phyloP scores from a whole-genome alignment of 352 stramenopile genomes.

The Phytophthora pseudosyringae region DNA sequence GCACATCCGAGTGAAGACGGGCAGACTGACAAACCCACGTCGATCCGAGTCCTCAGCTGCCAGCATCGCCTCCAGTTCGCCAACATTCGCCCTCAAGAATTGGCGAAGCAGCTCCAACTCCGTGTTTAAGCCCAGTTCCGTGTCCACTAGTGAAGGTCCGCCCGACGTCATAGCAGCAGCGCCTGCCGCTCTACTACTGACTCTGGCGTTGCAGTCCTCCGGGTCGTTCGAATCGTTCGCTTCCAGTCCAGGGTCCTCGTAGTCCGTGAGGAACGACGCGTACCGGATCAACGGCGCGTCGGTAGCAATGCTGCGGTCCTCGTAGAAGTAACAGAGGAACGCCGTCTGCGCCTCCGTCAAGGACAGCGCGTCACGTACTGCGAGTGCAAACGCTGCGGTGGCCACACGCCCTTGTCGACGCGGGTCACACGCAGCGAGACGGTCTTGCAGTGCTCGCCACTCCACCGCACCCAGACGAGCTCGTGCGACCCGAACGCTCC shows the following conservation, averaged over 20 bases:
- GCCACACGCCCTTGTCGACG: slow-evolving; percentile 62
- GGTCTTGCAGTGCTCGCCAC: slow-evolving; percentile 63
- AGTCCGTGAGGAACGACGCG: slow-evolving; percentile 75
- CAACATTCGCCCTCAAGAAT: slow-evolving; percentile 54
- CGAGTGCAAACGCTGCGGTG: slow-evolving; percentile 48
- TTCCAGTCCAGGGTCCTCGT: slow-evolving; percentile 70
- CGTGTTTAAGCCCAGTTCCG: slow-evolving; percentile 24
- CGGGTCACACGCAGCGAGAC: slow-evolving; percentile 51
- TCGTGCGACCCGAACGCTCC: slow-evolving; percentile 66
- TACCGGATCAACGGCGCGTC: slow-evolving; percentile 75
- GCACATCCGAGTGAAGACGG: slow-evolving; percentile 51
- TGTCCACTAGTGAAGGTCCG: slow-evolving; percentile 21
- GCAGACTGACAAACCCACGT: slow-evolving; percentile 56
- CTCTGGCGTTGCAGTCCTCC: slow-evolving; percentile 3
- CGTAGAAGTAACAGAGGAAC: slow-evolving; percentile 83
- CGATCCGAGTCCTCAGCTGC: slow-evolving; percentile 49
- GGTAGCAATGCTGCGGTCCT: slow-evolving; percentile 65
- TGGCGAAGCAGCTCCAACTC: slow-evolving; percentile 52
- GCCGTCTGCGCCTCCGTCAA: slow-evolving; percentile 70
- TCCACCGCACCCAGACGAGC: slow-evolving; percentile 43
- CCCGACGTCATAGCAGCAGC: background rate
- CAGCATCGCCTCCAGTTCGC: slow-evolving; percentile 48
- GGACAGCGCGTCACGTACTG: slow-evolving; percentile 51
- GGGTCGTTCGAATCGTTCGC: slow-evolving; percentile 16
- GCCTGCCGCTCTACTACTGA: slow-evolving; percentile 1